phyloP scores from a whole-genome alignment of 2,329 filamentous ascomycete genomes.

The Cladophialophora bantiana region DNA sequence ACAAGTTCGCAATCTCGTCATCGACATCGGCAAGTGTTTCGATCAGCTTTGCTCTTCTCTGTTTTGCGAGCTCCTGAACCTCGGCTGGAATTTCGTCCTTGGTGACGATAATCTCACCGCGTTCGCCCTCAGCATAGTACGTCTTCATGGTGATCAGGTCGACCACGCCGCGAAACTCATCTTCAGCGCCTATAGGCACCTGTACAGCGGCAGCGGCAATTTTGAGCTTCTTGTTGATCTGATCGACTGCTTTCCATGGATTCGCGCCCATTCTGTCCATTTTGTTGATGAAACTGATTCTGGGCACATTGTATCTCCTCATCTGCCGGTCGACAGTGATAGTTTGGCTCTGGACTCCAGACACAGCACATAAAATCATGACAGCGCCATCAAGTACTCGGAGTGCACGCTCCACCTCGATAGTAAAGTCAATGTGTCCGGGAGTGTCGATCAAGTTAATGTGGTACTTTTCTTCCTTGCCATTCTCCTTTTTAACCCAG shows the following conservation, averaged over 20 bases:
- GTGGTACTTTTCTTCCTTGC: slow-evolving; percentile 89
- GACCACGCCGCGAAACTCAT: slow-evolving; percentile 89
- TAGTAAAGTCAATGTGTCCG: slow-evolving; percentile 98
- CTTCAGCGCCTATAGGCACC: slow-evolving; percentile 90
- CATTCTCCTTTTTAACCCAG: slow-evolving; percentile 86
- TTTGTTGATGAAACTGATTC: slow-evolving; percentile 98
- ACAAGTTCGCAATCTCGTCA: slow-evolving; percentile 95
- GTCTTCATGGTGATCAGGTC: slow-evolving; percentile 92
- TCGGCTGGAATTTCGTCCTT: slow-evolving; percentile 84
- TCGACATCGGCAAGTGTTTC: slow-evolving; percentile 97
- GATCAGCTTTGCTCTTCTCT: slow-evolving; percentile 85
- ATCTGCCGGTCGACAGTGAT: slow-evolving; percentile 99
- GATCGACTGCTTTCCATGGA: slow-evolving; percentile 95
- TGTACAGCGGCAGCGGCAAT: slow-evolving; percentile 92
- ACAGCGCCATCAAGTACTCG: slow-evolving; percentile 95
- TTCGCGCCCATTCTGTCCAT: slow-evolving; percentile 99
- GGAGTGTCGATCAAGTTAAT: slow-evolving; percentile 99
- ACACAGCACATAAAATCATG: slow-evolving; percentile 98
- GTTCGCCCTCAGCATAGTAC: slow-evolving; percentile 84
- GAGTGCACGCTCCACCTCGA: slow-evolving; percentile 94
- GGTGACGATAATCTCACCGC: slow-evolving; percentile 77
- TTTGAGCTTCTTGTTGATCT: slow-evolving; percentile 96
- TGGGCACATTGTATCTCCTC: slow-evolving; percentile 95
- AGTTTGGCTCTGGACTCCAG: slow-evolving; percentile 95
- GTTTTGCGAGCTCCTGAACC: slow-evolving; percentile 74